Conservation (phyloP, 768 basidiomycete genomes). For the Termitomyces sp. region DNA sequence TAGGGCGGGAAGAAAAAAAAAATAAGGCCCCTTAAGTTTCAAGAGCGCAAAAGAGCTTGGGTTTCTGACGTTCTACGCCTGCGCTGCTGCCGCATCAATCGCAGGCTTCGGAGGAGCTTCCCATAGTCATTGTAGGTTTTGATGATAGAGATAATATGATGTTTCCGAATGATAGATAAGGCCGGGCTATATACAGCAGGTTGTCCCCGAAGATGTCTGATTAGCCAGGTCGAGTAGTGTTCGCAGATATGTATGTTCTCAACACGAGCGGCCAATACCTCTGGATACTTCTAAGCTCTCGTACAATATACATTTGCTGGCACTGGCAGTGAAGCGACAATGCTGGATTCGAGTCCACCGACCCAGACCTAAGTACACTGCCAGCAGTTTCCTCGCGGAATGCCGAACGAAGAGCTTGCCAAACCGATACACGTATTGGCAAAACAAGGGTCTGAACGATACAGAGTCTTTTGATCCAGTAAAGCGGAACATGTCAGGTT, state of each 20-base stretch:
- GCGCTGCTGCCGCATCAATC: not conserved
- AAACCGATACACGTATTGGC: not conserved
- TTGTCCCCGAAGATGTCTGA: not conserved
- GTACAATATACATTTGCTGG: not conserved
- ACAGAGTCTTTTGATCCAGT: not conserved
- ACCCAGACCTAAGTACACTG: not conserved
- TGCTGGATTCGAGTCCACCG: not conserved
- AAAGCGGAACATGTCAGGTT: not conserved
- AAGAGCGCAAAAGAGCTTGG: not conserved
- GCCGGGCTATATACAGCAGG: too few species aligned
- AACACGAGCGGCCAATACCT: not conserved
- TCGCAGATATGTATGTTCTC: not conserved
- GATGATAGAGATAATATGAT: not conserved
- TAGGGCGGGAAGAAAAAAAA: not conserved
- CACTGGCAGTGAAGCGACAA: not conserved
- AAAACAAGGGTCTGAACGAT: not conserved
- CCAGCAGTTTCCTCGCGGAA: not conserved
- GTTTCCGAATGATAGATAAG: not conserved
- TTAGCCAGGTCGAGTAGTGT: not conserved
- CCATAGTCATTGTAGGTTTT: not conserved
- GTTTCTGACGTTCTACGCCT: not conserved
- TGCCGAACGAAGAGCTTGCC: not conserved
- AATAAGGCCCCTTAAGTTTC: not conserved
- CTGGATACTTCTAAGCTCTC: not conserved
- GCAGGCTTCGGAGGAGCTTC: not conserved